phyloP scores from a whole-genome alignment of 2,329 filamentous ascomycete species.

The Pestalotiopsis fici region DNA sequence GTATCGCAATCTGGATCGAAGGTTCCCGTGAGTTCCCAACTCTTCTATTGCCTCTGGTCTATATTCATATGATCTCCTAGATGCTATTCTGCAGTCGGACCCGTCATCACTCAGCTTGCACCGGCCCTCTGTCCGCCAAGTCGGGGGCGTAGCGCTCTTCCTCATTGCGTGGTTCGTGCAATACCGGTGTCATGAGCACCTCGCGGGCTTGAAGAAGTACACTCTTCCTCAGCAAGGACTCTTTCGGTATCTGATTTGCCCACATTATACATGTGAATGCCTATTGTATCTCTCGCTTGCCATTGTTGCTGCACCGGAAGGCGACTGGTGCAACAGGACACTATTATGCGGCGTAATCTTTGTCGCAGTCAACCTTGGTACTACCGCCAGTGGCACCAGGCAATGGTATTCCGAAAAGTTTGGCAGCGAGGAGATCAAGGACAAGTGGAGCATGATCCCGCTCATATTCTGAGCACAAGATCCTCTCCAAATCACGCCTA shows the following conservation, averaged over 20 bases:
- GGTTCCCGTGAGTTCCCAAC: slow-evolving; percentile 61
- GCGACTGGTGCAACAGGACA: slow-evolving; percentile 69
- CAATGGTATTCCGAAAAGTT: slow-evolving; percentile 80
- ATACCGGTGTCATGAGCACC: slow-evolving; percentile 70
- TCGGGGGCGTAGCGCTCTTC: slow-evolving; percentile 64
- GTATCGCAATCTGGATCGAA: slow-evolving; percentile 82
- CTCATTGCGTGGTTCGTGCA: slow-evolving; percentile 72
- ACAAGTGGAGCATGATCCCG: slow-evolving; percentile 77
- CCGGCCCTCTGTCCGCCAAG: slow-evolving; percentile 45
- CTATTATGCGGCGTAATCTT: slow-evolving; percentile 71
- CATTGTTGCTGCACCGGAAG: slow-evolving; percentile 70
- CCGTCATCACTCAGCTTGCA: slow-evolving; percentile 23
- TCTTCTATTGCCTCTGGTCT: not conserved
- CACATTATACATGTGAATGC: slow-evolving; percentile 91
- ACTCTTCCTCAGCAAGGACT: slow-evolving; percentile 73
- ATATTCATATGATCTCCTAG: slow-evolving; percentile 3
- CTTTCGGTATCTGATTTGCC: slow-evolving; percentile 75
- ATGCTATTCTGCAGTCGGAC: slow-evolving; percentile 24
- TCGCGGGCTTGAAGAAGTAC: slow-evolving; percentile 77
- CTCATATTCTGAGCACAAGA: slow-evolving; percentile 52
- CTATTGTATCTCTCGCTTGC: slow-evolving; percentile 80
- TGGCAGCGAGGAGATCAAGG: slow-evolving; percentile 61
- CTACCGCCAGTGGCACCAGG: slow-evolving; percentile 77
- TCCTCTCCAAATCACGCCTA: not conserved
- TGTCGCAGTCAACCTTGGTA: slow-evolving; percentile 75